Conservation (phyloP, 768 basidiomycete genomes). For the Tricholoma furcatifolium region DNA sequence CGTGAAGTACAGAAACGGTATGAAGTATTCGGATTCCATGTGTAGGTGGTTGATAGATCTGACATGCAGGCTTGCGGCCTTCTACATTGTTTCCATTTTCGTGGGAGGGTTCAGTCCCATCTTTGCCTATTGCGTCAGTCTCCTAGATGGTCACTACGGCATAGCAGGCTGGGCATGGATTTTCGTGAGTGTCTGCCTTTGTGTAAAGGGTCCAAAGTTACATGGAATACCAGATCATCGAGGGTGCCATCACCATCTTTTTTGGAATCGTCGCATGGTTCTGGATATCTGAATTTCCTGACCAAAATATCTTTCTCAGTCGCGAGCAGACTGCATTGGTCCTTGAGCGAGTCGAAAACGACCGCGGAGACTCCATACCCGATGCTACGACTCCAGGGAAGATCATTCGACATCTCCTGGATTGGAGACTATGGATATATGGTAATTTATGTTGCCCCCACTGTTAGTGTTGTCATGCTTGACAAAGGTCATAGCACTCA, state of each 20-base stretch:
- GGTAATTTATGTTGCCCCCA: constrained; percentile 23
- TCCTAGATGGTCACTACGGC: constrained; percentile 38
- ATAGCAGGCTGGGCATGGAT: constrained; percentile 54
- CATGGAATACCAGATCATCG: constrained; percentile 38
- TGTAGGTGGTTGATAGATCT: not conserved
- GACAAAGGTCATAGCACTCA: constrained; percentile 29
- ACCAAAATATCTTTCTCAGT: constrained; percentile 45
- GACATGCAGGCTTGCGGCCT: constrained; percentile 39
- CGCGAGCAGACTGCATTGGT: constrained; percentile 40
- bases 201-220: not conserved
- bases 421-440: constrained; percentile 51
- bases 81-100: constrained; percentile 44
- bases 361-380: constrained; percentile 50
- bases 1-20: constrained; percentile 52
- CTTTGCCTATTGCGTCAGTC: constrained; percentile 42
- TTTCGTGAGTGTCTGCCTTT: constrained; percentile 34
- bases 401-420: constrained; percentile 34
- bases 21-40: not conserved
- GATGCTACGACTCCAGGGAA: constrained; percentile 38
- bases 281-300: constrained; percentile 46
- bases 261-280: constrained; percentile 45
- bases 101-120: constrained; percentile 48
- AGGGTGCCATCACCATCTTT: constrained; percentile 44
- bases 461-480: not conserved
- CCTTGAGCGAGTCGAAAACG: constrained; percentile 43